Conservation (phyloP, 768 basidiomycete genomes). For the Boletus tomentosulus region DNA sequence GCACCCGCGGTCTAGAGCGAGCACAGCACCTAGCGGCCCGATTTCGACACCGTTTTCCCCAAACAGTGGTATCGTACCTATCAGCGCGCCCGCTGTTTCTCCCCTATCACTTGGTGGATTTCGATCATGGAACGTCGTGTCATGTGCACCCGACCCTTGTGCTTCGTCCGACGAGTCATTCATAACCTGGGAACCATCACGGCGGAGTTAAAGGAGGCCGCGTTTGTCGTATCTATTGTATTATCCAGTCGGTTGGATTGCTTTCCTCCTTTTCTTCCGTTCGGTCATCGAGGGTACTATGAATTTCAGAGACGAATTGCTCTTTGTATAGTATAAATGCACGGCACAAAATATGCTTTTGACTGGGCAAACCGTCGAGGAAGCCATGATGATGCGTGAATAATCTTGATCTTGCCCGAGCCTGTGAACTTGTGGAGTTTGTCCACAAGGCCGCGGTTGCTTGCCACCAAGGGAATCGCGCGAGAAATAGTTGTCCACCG, state of each 20-base stretch:
- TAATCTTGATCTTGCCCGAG: background rate
- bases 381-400: background rate
- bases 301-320: background rate
- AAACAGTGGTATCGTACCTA: slow-evolving; percentile 12
- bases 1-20: slow-evolving; percentile 14
- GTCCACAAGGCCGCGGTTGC: background rate
- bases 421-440: background rate
- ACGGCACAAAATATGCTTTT: background rate
- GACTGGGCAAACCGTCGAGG: background rate
- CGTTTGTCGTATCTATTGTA: background rate
- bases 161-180: slow-evolving; percentile 51
- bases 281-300: background rate
- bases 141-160: slow-evolving; percentile 26
- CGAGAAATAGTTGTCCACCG: background rate
- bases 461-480: background rate
- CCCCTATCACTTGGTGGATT: slow-evolving; percentile 13
- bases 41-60: slow-evolving; percentile 11
- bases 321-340: background rate
- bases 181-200: slow-evolving; percentile 58
- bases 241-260: background rate
- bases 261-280: background rate
- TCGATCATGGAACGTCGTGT: slow-evolving; percentile 16
- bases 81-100: slow-evolving; percentile 18
- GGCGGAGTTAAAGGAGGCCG: slow-evolving; percentile 26
- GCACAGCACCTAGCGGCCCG: background rate